A percentile compares a stretch with the other conserved stretches of the same genome.
These are phyloP conservation scores for Claviceps purpurea DNA, from an alignment of 2,329 filamentous ascomycete species.

Conservation along the genomic window DNA sequence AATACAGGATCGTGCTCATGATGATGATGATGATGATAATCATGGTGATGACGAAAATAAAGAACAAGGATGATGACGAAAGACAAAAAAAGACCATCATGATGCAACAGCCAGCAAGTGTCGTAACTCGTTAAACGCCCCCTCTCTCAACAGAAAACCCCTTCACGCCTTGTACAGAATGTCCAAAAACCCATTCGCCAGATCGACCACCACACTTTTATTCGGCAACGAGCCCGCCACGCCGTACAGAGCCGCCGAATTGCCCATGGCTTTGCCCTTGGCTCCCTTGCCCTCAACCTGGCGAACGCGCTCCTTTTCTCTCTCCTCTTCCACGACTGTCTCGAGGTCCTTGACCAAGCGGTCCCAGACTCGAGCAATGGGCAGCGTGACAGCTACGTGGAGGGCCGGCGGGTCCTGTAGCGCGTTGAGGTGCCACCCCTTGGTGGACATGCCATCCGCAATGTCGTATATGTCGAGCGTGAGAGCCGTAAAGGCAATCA, in stretches of 20 bases:
- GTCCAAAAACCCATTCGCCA: conserved; percentile 85
- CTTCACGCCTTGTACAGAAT: conserved; percentile 73
- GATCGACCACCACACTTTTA: conserved; percentile 83
- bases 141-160: background rate
- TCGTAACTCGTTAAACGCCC: background rate
- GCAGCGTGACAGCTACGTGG: conserved; percentile 85
- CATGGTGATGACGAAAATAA: background rate
- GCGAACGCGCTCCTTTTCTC: conserved; percentile 66
- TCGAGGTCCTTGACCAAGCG: conserved; percentile 62
- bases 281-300: conserved; percentile 53
- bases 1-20: background rate
- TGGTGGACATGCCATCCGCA: conserved; percentile 70
- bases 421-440: conserved; percentile 93
- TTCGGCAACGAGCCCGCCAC: conserved; percentile 91
- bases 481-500: conserved; percentile 75
- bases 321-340: conserved; percentile 54
- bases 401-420: conserved; percentile 85
- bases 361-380: conserved; percentile 71
- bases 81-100: background rate
- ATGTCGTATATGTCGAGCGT: conserved; percentile 90
- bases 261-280: conserved; percentile 56
- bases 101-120: background rate
- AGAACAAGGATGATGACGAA: background rate
- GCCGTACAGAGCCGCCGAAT: conserved; percentile 82
- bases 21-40: background rate